Evolutionary conservation across 805 yeast species (phyloP).

Genomic region (Cyberlindnera galapagoensis): DNA sequence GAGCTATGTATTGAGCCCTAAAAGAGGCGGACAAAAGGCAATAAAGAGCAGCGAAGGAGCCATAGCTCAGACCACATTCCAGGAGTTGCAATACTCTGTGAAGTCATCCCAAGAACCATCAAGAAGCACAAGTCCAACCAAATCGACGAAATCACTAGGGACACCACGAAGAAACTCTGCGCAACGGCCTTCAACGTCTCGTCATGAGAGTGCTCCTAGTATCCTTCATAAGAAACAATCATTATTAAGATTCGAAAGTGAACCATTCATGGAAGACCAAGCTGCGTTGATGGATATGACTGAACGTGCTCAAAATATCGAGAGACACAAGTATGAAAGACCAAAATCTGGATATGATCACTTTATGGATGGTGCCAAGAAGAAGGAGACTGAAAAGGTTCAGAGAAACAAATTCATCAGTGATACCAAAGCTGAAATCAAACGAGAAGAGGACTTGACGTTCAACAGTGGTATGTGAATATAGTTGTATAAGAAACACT

Average conservation of each 20-base stretch:
- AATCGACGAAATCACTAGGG: constrained; percentile 1
- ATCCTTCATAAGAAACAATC: too few relatives aligned
- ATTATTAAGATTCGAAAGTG: too few relatives aligned
- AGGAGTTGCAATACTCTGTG: constrained; percentile 20
- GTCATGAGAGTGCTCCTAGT: too few relatives aligned
- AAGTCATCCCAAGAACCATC: constrained; percentile 9
- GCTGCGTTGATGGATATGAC: constrained; percentile 14
- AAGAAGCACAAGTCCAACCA: constrained; percentile 7
- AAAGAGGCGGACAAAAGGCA: not conserved
- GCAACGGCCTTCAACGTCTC: too few relatives aligned
- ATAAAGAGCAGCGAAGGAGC: not conserved
- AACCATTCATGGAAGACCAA: constrained; percentile 5
- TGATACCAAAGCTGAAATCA: constrained; percentile 9
- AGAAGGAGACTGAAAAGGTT: constrained; percentile 12
- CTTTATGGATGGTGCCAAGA: constrained; percentile 19
- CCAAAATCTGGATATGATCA: constrained; percentile 11
- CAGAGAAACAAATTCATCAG: constrained; percentile 15
- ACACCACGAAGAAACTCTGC: too few relatives aligned
- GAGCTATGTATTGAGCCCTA: constrained; percentile 13
- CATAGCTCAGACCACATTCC: constrained; percentile 5
- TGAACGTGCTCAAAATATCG: constrained; percentile 15
- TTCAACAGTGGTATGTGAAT: too few relatives aligned
- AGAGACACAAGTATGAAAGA: constrained; percentile 9
- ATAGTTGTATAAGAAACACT: too few relatives aligned
- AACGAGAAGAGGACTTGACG: constrained; percentile 3